Evolutionary conservation across 2,329 filamentous ascomycete genomes (phyloP), one percentile per base, ranked within the genome.

Genomic region (Aureobasidium sp.): DNA sequence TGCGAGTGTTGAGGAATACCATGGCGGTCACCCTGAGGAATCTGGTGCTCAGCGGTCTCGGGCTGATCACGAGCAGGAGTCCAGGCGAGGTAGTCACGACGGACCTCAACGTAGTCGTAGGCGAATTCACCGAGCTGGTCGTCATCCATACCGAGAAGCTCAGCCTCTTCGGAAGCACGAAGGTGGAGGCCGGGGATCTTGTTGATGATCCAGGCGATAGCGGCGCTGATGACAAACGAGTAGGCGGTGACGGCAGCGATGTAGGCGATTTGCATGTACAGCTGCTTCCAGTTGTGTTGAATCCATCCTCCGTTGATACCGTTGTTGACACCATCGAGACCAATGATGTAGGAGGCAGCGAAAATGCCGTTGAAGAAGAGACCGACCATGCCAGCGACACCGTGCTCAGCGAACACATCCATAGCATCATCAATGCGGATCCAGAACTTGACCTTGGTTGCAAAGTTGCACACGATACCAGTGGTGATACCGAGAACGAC

Each of bases 351-450:
- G 72, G 84, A 81, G 34, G 84, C 84, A 37, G 81, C 87, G 75
- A 91, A 90, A 69, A 91, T 79, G 51, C 79, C 87, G 77, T 90
- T 90, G 80, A 90, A 88, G 70, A 90, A 65, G 41, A 95, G 89
- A 56, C 91, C 91, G 63, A 88, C 81, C 67, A 94, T 90, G 67
- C 91, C 91, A 53, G 91, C 90, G 66, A 95, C 78, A 70, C 84
- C 90, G 83, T 96, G 91, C 76, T 94, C 90, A 67, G 91, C 91
- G 76, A 96, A 94, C 70, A 96, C 87, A 78, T 96, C 91, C 76
- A 96, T 89, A 6, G 89, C 87, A 72, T 96, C 91, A 69, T 96
- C 91, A 62, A 95, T 86, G 65, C 86, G 86, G 70, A 95, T 81
- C 84, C 84, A 87, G 77, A 85, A 87, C 76, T 87, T 87, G 75